phyloP scores from a whole-genome alignment of 2,329 filamentous ascomycete species.

The Nemania sp. region DNA sequence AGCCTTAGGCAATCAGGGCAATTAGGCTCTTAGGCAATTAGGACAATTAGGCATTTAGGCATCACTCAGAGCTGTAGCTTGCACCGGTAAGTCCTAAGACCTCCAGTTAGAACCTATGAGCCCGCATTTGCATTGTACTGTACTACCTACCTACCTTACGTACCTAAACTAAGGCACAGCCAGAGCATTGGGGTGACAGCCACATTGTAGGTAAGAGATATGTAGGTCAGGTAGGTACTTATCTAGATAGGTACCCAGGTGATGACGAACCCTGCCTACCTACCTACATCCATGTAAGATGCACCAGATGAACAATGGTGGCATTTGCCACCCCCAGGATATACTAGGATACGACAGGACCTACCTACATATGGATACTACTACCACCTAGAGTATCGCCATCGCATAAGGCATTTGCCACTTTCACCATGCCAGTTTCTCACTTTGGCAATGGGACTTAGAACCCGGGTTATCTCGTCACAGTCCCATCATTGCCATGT shows the following conservation, averaged over 20 bases:
- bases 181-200: slow-evolving; percentile 10
- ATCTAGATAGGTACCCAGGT: neutral
- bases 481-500: slow-evolving; percentile 17
- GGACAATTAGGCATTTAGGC: neutral
- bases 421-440: slow-evolving; percentile 13
- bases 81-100: too few species aligned
- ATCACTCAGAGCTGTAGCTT: neutral
- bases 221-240: neutral
- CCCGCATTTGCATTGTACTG: neutral
- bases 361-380: too few species aligned
- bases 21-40: too few species aligned
- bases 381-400: neutral
- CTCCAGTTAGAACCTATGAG: too few species aligned
- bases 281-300: neutral
- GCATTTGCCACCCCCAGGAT: too few species aligned
- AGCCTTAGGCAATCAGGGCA: neutral
- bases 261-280: slow-evolving; percentile 1
- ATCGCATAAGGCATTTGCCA: slow-evolving; percentile 12
- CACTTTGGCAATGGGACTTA: neutral
- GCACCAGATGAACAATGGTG: too few species aligned
- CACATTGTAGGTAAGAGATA: slow-evolving; percentile 18
- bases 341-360: too few species aligned
- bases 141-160: too few species aligned
- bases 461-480: slow-evolving; percentile 14
- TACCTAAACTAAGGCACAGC: too few species aligned